These are phyloP conservation scores for Fusarium sp. DNA, from an alignment of 2,329 filamentous ascomycete genomes.

Conservation along the genomic window DNA sequence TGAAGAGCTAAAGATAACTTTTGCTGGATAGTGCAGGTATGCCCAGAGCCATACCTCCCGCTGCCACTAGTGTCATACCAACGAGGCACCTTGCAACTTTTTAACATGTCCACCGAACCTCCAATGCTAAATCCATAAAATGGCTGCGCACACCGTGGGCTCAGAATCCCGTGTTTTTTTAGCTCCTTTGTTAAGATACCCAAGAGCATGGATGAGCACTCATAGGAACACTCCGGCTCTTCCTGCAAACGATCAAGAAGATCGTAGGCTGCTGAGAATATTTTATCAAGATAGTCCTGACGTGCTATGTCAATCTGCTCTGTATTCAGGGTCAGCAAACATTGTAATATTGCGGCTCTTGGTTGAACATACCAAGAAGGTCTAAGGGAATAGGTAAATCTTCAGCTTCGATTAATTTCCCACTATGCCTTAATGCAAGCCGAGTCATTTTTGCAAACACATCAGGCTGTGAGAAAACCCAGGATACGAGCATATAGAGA, in stretches of 20 bases:
- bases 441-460: slow-evolving; percentile 14
- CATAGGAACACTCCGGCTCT: not conserved
- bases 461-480: slow-evolving; percentile 16
- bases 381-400: slow-evolving; percentile 10
- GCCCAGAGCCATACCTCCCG: not conserved
- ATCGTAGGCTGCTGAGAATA: not conserved
- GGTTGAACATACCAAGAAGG: not conserved
- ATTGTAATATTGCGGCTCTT: rapidly evolving
- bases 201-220: slow-evolving; percentile 7
- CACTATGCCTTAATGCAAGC: slow-evolving; percentile 17
- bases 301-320: not conserved
- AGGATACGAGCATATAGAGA: slow-evolving; percentile 28
- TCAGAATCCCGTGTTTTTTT: not conserved
- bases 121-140: not conserved
- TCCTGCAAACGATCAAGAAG: not conserved
- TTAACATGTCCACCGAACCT: rapidly evolving
- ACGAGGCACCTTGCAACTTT: rapidly evolving
- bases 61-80: not conserved
- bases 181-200: not conserved
- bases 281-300: rapidly evolving
- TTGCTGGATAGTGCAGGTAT: not conserved
- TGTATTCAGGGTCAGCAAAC: rapidly evolving
- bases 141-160: not conserved
- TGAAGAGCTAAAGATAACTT: not conserved
- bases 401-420: not conserved